phyloP scores from a whole-genome alignment of 169 alveolate genomes.

The Plasmodium coatneyi region DNA sequence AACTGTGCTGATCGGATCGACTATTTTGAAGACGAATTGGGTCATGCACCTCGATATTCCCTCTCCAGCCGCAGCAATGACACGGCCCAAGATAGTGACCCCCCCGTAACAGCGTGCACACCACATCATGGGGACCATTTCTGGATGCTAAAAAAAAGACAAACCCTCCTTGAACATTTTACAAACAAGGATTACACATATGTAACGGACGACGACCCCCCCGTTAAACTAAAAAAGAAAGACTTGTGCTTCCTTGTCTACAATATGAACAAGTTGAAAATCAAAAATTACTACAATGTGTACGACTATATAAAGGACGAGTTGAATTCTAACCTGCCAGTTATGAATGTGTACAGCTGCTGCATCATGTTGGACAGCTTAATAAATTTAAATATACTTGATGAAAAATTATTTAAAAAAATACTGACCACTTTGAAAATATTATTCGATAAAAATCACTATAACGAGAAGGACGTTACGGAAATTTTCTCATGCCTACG shows the following conservation, averaged over 20 bases:
- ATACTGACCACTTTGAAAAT: slow-evolving; percentile 32
- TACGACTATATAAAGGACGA: slow-evolving; percentile 43
- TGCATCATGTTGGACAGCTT: slow-evolving; percentile 37
- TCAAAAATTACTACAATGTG: slow-evolving; percentile 52
- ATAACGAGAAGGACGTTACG: slow-evolving; percentile 61
- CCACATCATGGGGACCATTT: background rate
- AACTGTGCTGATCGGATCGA: background rate
- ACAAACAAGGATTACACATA: slow-evolving; percentile 18
- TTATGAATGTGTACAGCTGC: slow-evolving; percentile 32
- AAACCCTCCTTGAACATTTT: slow-evolving; percentile 28
- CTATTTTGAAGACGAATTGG: background rate
- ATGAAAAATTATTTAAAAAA: slow-evolving; percentile 22
- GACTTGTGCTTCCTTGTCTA: slow-evolving; percentile 46
- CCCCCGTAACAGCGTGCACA: background rate
- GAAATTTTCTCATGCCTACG: slow-evolving; percentile 18
- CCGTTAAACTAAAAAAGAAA: slow-evolving; percentile 23
- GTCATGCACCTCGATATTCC: background rate
- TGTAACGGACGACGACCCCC: background rate
- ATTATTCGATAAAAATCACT: slow-evolving; percentile 48
- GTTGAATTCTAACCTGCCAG: background rate
- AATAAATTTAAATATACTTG: slow-evolving; percentile 45
- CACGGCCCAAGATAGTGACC: background rate
- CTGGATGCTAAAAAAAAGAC: background rate
- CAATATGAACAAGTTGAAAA: slow-evolving; percentile 36
- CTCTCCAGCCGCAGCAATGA: background rate